phyloP scores from a whole-genome alignment of 805 yeast species.

The Isabelozyma pseudorhagii region DNA sequence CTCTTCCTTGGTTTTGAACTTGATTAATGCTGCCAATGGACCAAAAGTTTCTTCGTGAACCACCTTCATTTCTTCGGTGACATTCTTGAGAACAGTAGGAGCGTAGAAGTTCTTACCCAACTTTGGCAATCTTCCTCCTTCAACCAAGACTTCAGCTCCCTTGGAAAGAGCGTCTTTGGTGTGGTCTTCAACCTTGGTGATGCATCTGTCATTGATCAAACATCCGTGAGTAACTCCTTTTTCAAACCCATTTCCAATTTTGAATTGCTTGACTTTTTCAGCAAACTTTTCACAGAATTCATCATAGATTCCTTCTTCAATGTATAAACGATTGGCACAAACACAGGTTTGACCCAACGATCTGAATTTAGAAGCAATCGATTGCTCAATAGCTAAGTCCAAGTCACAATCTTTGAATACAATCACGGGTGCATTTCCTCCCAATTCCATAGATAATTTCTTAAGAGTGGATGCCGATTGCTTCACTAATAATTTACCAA shows the following conservation, averaged over 20 bases:
- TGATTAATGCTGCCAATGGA: slow-evolving; percentile 56
- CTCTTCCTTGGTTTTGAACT: slow-evolving; percentile 52
- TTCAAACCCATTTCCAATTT: slow-evolving; percentile 56
- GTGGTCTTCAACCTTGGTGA: slow-evolving; percentile 54
- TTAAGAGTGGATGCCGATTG: slow-evolving; percentile 63
- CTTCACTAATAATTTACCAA: slow-evolving; percentile 64
- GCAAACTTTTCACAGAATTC: slow-evolving; percentile 51
- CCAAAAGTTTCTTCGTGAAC: slow-evolving; percentile 63
- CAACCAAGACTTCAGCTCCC: slow-evolving; percentile 50
- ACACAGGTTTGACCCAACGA: slow-evolving; percentile 82
- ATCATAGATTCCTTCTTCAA: slow-evolving; percentile 65
- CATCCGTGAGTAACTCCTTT: slow-evolving; percentile 53
- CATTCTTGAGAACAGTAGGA: slow-evolving; percentile 53
- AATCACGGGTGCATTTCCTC: slow-evolving; percentile 80
- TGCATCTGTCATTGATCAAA: slow-evolving; percentile 48
- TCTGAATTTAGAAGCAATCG: slow-evolving; percentile 66
- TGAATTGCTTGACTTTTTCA: slow-evolving; percentile 44
- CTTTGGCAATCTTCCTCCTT: slow-evolving; percentile 51
- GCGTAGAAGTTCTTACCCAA: slow-evolving; percentile 51
- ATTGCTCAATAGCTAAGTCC: slow-evolving; percentile 63
- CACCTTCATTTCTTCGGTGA: slow-evolving; percentile 49
- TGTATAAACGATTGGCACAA: slow-evolving; percentile 69
- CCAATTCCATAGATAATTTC: slow-evolving; percentile 70
- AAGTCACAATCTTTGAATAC: slow-evolving; percentile 72
- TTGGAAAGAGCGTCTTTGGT: slow-evolving; percentile 50